Base-by-base conservation (phyloP, 2,329 filamentous ascomycete species). In the Amauroascus verrucosus region DNA sequence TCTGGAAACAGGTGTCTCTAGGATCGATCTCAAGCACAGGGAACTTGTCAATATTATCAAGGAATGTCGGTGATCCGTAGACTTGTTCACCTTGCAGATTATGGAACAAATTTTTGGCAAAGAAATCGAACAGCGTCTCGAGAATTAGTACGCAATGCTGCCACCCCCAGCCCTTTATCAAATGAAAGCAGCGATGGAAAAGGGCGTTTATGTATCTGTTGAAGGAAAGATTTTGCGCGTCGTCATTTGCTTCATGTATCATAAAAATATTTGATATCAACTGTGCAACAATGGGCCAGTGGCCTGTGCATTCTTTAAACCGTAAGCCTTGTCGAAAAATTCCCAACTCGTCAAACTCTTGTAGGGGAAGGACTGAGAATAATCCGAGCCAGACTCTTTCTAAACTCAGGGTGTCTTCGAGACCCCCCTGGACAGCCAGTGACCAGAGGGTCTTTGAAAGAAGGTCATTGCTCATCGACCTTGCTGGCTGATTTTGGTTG, bases 121-220 rank as follows among this genome's bases (percentile, higher is more conserved):
- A 83, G 65, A 82, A 83, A 62, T 82, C 78, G 58, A 80, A 82
- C 0, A 80, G 64, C 0, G 65, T 69, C 46, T 75, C 73, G 9
- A 83, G 70, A 9, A 79, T 70, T 14, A 67, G 57, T 37, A 81
- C 79, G 60, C 78, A 80, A 58, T 72, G 71, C 52, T 68, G 70
- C 80, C 80, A 83, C 14, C 75, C 73, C 80, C 80, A 83, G 26
- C 59, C 60, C 32, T 71, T 72, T 46, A 82, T 72, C 20, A 83
- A 67, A 37, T 70, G 63, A 58, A 77, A 73, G 59, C 78, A 81
- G 57, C 80, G 70, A 11, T 69, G 70, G 44, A 82, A 70, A 22
- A 75, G 63, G 6, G 71, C 64, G 49, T 77, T 73, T 47, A 80
- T 65, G 57, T 83, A 83, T 14, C 70, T 72, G 58, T 82, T 81